Evolutionary conservation across 805 yeast species (phyloP), one percentile per base, ranked within the genome.

Genomic region (Saccharomycopsis microspora): DNA sequence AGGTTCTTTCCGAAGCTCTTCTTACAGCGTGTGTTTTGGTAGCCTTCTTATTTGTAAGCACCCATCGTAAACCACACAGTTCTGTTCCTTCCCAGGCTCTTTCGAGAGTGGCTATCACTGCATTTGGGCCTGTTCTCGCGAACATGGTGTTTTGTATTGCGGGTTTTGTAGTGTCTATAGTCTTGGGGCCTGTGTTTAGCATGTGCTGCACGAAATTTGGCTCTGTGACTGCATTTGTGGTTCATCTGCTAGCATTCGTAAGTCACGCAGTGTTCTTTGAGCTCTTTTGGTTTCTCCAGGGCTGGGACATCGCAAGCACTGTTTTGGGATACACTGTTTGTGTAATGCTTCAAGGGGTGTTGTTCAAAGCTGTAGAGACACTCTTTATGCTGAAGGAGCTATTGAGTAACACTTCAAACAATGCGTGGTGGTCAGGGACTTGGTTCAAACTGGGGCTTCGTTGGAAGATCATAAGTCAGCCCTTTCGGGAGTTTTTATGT

Each of bases 361-460:
- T 80, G 2, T 72, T 80, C 56, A 72, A 72, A 48, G 39, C 71
- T 1, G 48, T 75, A 2, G 70, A 68, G 3, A 64, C 70, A 0
- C 39, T 72, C 0, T 57, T 80, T 4, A 58, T 82, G 40, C 70
- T 79, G 5, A 68, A 78, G 41, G 89, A 82, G 57, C 66, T 72
- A 48, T 68, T 69, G 44, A 75, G 71, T 50, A 80, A 72, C 51
- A 65, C 66, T 46, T 60, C 79, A 0, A 82, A 79, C 54, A 64
- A 68, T 43, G 80, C 86, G 0, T 78, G 83, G 83, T 79, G 85
- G 84, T 74, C 84, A 1, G 85, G 85, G 0, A 74, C 71, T 54
- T 80, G 85, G 85, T 51, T 74, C 5, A 67, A 69, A 1, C 67
- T 81, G 0, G 79, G 76, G 0, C 60, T 79, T 6, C 82, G 83